phyloP scores from a whole-genome alignment of 805 yeast species.

The Suhomyces vadensis region DNA sequence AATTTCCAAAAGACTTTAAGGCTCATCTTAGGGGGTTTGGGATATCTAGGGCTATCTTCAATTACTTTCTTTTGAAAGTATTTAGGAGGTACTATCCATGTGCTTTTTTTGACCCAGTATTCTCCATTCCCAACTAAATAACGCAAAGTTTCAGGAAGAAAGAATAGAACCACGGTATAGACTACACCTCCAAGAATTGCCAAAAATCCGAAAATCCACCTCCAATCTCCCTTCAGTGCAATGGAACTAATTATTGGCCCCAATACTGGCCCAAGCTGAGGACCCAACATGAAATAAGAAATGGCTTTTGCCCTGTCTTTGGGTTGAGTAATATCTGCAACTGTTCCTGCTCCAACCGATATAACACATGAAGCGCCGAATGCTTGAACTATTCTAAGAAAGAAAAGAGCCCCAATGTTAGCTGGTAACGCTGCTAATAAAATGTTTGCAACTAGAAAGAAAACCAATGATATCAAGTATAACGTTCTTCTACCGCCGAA shows the following conservation, averaged over 20 bases:
- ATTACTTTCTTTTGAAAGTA: constrained; percentile 24
- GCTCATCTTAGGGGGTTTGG: constrained; percentile 49
- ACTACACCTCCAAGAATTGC: constrained; percentile 28
- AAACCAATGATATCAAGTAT: constrained; percentile 26
- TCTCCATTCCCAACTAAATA: constrained; percentile 40
- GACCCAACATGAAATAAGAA: constrained; percentile 40
- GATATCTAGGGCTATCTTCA: constrained; percentile 29
- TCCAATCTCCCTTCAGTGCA: constrained; percentile 30
- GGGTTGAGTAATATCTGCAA: constrained; percentile 35
- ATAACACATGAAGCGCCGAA: constrained; percentile 39
- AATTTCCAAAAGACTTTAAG: constrained; percentile 37
- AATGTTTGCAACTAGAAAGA: constrained; percentile 30
- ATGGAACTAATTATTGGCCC: constrained; percentile 36
- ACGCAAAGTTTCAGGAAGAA: constrained; percentile 43
- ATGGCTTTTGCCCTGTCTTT: constrained; percentile 31
- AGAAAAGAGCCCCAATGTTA: constrained; percentile 29
- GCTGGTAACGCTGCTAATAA: constrained; percentile 33
- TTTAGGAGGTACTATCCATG: constrained; percentile 30
- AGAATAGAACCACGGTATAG: constrained; percentile 24
- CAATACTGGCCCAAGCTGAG: constrained; percentile 40
- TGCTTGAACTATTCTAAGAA: constrained; percentile 36
- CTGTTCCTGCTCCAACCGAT: constrained; percentile 39
- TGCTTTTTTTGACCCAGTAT: constrained; percentile 11
- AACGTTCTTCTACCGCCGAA: constrained; percentile 46
- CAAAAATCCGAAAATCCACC: constrained; percentile 37